A percentile compares a stretch with the other conserved stretches of the same genome.
These are phyloP conservation scores for Pythium phragmiticola DNA, from an alignment of 352 stramenopile genomes.

Conservation along the genomic window DNA sequence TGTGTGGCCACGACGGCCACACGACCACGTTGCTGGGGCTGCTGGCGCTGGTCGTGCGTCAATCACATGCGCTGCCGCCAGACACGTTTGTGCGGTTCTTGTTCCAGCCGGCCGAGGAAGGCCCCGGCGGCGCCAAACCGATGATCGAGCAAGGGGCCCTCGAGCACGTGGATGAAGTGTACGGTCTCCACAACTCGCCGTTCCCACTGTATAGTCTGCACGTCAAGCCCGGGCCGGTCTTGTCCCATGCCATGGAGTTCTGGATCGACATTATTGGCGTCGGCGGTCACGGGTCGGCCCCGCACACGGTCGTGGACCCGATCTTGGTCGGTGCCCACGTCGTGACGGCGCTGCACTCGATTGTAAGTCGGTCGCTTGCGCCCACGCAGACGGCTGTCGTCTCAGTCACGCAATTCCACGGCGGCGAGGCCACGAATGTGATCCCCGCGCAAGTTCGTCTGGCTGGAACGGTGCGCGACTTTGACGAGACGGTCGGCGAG, in stretches of 20 bases:
- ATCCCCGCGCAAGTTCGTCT: conserved; percentile 87
- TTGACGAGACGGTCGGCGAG: conserved; percentile 83
- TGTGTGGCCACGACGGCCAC: conserved; percentile 96
- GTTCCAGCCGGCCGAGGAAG: conserved; percentile 96
- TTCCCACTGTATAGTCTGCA: conserved; percentile 90
- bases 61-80: conserved; percentile 64
- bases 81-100: conserved; percentile 89
- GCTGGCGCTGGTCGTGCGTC: conserved; percentile 68
- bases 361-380: conserved; percentile 89
- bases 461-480: conserved; percentile 91
- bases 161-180: conserved; percentile 83
- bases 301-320: conserved; percentile 91
- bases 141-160: conserved; percentile 95
- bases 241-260: conserved; percentile 93
- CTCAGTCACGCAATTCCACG: conserved; percentile 89
- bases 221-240: conserved; percentile 84
- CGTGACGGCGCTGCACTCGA: conserved; percentile 91
- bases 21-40: conserved; percentile 93
- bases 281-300: conserved; percentile 93
- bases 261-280: conserved; percentile 90
- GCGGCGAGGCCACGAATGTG: conserved; percentile 94
- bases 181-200: conserved; percentile 90
- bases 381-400: conserved; percentile 92
- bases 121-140: conserved; percentile 86
- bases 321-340: conserved; percentile 91